Conservation (phyloP, 2,329 filamentous ascomycete species). For the Amylocarpus encephaloides region DNA sequence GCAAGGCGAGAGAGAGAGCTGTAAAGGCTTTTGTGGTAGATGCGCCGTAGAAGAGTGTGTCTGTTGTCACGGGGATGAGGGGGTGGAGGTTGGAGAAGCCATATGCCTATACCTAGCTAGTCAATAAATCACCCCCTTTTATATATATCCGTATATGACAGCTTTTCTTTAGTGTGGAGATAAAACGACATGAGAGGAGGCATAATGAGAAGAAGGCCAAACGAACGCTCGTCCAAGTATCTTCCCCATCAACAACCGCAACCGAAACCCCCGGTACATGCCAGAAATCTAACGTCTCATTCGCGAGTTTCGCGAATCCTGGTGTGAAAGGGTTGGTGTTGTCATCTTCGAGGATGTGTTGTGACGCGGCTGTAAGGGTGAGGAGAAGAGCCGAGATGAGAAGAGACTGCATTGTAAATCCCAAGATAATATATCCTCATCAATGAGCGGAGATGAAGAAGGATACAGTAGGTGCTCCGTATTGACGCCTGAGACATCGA, state of each 20-base stretch:
- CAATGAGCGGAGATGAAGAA: too few relatives aligned
- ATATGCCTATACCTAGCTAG: constrained; percentile 34
- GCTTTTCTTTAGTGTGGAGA: too few relatives aligned
- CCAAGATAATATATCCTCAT: too few relatives aligned
- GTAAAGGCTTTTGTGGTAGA: constrained; percentile 52
- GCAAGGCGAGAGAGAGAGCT: constrained; percentile 42
- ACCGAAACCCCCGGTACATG: constrained; percentile 45
- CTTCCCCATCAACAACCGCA: constrained; percentile 40
- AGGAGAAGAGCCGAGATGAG: not conserved
- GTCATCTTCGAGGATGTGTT: not conserved
- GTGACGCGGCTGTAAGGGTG: constrained; percentile 8
- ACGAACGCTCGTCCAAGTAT: constrained; percentile 36
- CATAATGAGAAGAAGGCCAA: too few relatives aligned
- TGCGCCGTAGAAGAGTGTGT: constrained; percentile 49
- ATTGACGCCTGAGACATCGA: not conserved
- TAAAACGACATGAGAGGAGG: too few relatives aligned
- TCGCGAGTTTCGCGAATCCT: constrained; percentile 21
- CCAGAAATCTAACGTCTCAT: constrained; percentile 35
- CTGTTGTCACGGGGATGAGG: constrained; percentile 35
- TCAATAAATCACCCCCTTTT: too few relatives aligned
- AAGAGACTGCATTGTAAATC: not conserved
- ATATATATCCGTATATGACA: too few relatives aligned
- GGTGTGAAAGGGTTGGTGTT: constrained; percentile 14
- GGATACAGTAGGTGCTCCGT: too few relatives aligned
- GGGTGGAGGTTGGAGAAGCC: constrained; percentile 33